These are phyloP conservation scores for Lignosus rhinocerotis DNA, from an alignment of 1,284 basidiomycete species.

Conservation along the genomic window DNA sequence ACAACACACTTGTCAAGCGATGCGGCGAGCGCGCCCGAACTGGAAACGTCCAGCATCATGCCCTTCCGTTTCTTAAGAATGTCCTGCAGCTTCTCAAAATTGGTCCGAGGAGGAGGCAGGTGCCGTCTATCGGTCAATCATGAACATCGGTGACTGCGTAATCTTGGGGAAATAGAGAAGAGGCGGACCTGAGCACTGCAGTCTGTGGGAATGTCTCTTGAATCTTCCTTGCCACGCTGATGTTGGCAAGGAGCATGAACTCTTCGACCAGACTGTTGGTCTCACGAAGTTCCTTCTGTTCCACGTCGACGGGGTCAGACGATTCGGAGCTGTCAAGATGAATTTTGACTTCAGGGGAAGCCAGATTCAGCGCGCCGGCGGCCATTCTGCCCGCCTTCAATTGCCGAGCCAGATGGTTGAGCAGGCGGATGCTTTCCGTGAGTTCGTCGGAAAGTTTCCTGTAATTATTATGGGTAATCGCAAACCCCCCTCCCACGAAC, in stretches of 20 bases:
- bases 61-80: conserved; percentile 87
- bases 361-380: conserved; percentile 94
- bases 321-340: conserved; percentile 92
- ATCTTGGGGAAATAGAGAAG: conserved; percentile 2
- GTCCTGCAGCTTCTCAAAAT: conserved; percentile 96
- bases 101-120: conserved; percentile 87
- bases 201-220: conserved; percentile 96
- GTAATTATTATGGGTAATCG: conserved; percentile 2
- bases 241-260: conserved; percentile 98
- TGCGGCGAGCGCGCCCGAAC: conserved; percentile 87
- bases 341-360: conserved; percentile 97
- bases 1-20: conserved; percentile 76
- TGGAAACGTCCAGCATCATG: conserved; percentile 88
- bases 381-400: conserved; percentile 88
- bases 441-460: conserved; percentile 81
- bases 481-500: not conserved
- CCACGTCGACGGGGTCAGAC: conserved; percentile 95
- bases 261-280: conserved; percentile 98
- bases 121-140: conserved; percentile 66
- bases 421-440: conserved; percentile 86
- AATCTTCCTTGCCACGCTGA: conserved; percentile 90
- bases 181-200: conserved; percentile 80
- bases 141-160: conserved; percentile 6
- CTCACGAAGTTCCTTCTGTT: conserved; percentile 91
- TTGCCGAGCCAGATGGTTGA: conserved; percentile 88